Evolutionary conservation across 371 early-diverging fungal species (phyloP).

Genomic region (Mortierella sp.): DNA sequence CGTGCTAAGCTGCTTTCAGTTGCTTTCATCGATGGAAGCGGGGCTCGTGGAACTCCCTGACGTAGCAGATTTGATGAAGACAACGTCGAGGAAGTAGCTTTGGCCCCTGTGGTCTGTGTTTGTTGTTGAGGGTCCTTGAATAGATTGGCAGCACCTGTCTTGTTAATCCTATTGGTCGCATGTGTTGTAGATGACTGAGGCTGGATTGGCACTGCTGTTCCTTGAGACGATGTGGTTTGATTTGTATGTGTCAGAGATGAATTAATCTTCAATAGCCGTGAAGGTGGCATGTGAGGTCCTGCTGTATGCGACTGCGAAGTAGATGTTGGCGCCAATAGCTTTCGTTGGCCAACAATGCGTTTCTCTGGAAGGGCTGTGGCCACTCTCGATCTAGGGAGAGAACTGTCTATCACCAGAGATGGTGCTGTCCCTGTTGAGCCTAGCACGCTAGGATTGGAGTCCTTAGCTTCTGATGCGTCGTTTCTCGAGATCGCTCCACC

Average conservation of each 20-base stretch:
- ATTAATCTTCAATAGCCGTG: conserved; percentile 14
- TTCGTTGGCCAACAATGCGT: conserved; percentile 28
- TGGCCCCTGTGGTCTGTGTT: neutral
- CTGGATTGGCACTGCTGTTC: neutral
- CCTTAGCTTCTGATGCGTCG: neutral
- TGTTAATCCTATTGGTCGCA: neutral
- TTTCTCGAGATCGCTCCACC: neutral
- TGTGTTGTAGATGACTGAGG: neutral
- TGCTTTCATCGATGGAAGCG: conserved; percentile 6
- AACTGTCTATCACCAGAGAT: neutral
- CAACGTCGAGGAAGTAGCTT: neutral
- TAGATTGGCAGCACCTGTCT: neutral
- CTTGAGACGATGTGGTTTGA: neutral
- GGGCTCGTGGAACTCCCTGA: conserved; percentile 22
- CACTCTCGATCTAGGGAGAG: conserved; percentile 3
- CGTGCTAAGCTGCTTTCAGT: conserved; percentile 27
- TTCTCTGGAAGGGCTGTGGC: conserved; percentile 29
- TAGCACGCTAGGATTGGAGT: neutral
- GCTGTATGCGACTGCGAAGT: neutral
- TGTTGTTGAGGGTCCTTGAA: conserved; percentile 1
- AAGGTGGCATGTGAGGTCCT: conserved; percentile 17
- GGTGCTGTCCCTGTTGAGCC: neutral
- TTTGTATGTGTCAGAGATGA: neutral
- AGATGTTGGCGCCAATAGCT: neutral
- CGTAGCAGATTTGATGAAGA: conserved; percentile 9